Percentiles rank a stretch among this genome's conserved stretches.
These are phyloP conservation scores for Zygotorulaspora sp. DNA, from an alignment of 805 yeast species.

Conservation along the genomic window DNA sequence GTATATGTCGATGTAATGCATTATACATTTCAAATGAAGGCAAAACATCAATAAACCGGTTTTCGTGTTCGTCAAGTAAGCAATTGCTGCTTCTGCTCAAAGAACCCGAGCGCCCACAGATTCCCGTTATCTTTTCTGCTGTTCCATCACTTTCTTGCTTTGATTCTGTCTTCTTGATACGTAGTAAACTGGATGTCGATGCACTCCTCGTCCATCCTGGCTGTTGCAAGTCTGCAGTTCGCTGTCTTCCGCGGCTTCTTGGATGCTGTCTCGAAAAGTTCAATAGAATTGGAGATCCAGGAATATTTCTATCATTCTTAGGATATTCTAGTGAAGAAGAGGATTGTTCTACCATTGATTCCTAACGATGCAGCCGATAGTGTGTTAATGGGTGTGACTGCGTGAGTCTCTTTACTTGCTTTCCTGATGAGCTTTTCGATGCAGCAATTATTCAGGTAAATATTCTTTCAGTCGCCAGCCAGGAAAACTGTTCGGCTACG, in stretches of 20 bases:
- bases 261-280: constrained; percentile 2
- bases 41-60: constrained; percentile 46
- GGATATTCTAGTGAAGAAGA: too few relatives aligned
- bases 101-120: constrained; percentile 3
- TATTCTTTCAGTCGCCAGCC: too few relatives aligned
- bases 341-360: background rate
- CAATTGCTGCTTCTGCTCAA: constrained; percentile 3
- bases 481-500: too few relatives aligned
- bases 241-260: constrained; percentile 8
- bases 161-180: constrained; percentile 4
- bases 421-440: too few relatives aligned
- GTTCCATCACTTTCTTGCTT: constrained; percentile 1
- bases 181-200: constrained; percentile 21
- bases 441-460: too few relatives aligned
- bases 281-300: background rate
- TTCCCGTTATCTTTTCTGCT: constrained; percentile 1
- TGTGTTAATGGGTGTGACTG: too few relatives aligned
- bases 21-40: constrained; percentile 71
- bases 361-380: too few relatives aligned
- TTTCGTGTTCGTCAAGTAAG: constrained; percentile 8
- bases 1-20: constrained; percentile 40
- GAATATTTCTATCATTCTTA: too few relatives aligned
- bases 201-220: constrained; percentile 26
- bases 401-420: too few relatives aligned
- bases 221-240: constrained; percentile 3